Conservation (phyloP, 768 basidiomycete genomes). For the Russula emetica region DNA sequence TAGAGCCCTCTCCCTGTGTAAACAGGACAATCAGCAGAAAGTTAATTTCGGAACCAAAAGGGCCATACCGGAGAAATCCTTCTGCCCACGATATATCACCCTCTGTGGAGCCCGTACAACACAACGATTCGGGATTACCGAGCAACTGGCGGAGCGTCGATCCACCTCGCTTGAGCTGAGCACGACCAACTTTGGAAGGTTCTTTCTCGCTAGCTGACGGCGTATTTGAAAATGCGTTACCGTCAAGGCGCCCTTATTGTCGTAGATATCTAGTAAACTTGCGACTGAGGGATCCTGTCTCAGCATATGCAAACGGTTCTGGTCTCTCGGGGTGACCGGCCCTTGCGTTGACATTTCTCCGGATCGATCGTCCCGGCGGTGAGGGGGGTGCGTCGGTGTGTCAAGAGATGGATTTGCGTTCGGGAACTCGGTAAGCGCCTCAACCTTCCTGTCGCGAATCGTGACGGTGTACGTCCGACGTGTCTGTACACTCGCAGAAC, state of each 20-base stretch:
- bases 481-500: slow-evolving; percentile 48
- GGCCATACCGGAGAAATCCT: slow-evolving; percentile 54
- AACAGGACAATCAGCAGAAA: neutral
- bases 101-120: slow-evolving; percentile 43
- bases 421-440: slow-evolving; percentile 61
- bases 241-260: slow-evolving; percentile 60
- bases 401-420: slow-evolving; percentile 49
- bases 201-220: slow-evolving; percentile 36
- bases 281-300: slow-evolving; percentile 76
- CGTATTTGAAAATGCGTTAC: slow-evolving; percentile 62
- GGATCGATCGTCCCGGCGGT: slow-evolving; percentile 27
- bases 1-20: slow-evolving; percentile 43
- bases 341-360: slow-evolving; percentile 33
- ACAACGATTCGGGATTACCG: slow-evolving; percentile 43
- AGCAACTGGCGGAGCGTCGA: slow-evolving; percentile 73
- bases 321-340: slow-evolving; percentile 44
- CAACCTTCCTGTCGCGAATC: slow-evolving; percentile 58
- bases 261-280: slow-evolving; percentile 68
- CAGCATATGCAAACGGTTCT: slow-evolving; percentile 52
- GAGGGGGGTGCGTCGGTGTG: slow-evolving; percentile 29
- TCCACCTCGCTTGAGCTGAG: slow-evolving; percentile 56
- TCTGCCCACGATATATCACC: slow-evolving; percentile 87
- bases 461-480: slow-evolving; percentile 69
- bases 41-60: neutral
- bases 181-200: slow-evolving; percentile 38